A percentile compares a stretch with the other conserved stretches of the same genome.
These are phyloP conservation scores for Kalmusia sp. DNA, from an alignment of 2,329 filamentous ascomycete genomes.

Conservation along the genomic window DNA sequence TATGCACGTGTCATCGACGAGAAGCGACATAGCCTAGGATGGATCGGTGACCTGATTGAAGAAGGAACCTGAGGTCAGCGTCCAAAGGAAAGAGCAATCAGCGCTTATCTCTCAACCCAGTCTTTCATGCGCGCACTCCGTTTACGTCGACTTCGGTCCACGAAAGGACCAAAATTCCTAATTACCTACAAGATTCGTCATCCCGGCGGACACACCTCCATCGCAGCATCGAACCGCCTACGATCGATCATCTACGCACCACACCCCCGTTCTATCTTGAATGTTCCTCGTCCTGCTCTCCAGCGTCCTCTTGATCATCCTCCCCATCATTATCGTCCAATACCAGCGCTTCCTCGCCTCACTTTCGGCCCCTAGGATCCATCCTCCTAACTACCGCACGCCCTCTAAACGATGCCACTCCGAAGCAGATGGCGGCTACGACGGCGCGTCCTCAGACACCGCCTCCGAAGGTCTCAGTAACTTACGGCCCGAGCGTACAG, in stretches of 20 bases:
- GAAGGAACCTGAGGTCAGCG: constrained; percentile 5
- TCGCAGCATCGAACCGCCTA: neutral
- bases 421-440: neutral
- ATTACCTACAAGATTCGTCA: neutral
- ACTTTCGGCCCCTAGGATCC: neutral
- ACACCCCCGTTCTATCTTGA: neutral
- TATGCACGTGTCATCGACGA: constrained; percentile 53
- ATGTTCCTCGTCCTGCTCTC: constrained; percentile 25
- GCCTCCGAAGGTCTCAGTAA: neutral
- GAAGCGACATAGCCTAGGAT: constrained; percentile 50
- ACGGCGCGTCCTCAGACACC: neutral
- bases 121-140: neutral
- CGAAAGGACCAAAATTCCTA: neutral
- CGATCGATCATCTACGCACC: neutral
- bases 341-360: constrained; percentile 16
- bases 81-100: neutral
- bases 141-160: neutral
- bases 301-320: constrained; percentile 26
- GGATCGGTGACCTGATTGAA: constrained; percentile 43
- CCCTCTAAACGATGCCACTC: neutral
- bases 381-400: neutral
- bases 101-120: neutral
- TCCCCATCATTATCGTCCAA: constrained; percentile 32
- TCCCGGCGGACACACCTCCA: neutral
- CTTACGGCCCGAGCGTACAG: neutral